Evolutionary conservation across 225 moss, liverwort and hornwort genomes (phyloP).

Genomic region (Bryum argenteum): DNA sequence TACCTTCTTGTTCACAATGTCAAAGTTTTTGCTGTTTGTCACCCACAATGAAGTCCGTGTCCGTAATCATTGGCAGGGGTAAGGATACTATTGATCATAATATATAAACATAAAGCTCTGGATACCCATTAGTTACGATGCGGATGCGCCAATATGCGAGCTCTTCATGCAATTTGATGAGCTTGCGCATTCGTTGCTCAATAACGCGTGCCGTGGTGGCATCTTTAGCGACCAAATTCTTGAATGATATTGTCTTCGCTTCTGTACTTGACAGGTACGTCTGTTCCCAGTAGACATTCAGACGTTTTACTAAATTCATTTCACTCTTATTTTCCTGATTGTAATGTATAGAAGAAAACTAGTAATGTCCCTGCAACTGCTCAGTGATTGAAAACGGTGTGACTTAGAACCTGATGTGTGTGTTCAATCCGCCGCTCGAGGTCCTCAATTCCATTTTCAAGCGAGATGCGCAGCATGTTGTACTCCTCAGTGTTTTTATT

Average conservation of each 20-base stretch:
- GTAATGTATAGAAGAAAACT: no score
- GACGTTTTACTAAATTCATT: not conserved
- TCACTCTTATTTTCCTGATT: no score
- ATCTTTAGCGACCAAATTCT: constrained; percentile 80
- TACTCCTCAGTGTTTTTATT: constrained; percentile 87
- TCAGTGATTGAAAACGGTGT: not conserved
- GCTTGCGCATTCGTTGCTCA: constrained; percentile 87
- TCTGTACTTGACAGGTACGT: constrained; percentile 77
- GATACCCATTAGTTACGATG: constrained; percentile 64
- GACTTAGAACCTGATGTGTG: constrained; percentile 66
- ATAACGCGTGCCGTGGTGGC: constrained; percentile 65
- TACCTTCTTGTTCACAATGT: constrained; percentile 61
- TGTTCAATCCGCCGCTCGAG: constrained; percentile 80
- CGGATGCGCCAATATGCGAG: constrained; percentile 83
- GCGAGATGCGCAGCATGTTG: constrained; percentile 72
- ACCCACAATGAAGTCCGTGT: not conserved
- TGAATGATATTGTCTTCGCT: constrained; percentile 71
- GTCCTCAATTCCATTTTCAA: constrained; percentile 72
- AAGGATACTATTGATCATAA: not conserved
- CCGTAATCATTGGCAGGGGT: not conserved
- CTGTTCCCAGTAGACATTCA: constrained; percentile 36
- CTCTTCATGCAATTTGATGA: constrained; percentile 76
- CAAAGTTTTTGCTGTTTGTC: constrained; percentile 64
- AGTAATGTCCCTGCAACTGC: no score
- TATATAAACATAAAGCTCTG: no score